A percentile compares a stretch with the other conserved stretches of the same genome.
phyloP scores from a whole-genome alignment of 2,329 filamentous ascomycete genomes.

The Hyphodiscus sp. region DNA sequence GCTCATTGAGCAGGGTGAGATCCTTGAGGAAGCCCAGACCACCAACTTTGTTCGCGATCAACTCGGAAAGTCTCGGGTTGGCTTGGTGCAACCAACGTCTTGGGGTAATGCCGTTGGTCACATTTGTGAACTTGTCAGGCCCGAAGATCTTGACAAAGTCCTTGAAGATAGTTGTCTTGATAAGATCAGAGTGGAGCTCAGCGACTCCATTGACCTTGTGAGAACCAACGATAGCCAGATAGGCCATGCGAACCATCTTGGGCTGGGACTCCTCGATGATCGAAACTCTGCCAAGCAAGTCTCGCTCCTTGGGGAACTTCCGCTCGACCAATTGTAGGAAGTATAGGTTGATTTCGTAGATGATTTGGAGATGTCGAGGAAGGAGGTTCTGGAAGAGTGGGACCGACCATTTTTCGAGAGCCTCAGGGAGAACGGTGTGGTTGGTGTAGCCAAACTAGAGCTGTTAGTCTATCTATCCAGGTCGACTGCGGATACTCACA shows the following conservation, averaged over 20 bases:
- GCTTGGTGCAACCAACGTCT: constrained; percentile 96
- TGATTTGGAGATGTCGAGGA: constrained; percentile 91
- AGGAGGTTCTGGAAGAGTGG: constrained; percentile 86
- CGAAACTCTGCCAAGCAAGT: constrained; percentile 80
- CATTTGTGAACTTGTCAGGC: constrained; percentile 95
- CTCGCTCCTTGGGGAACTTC: constrained; percentile 81
- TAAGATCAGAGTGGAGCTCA: constrained; percentile 93
- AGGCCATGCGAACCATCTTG: constrained; percentile 98
- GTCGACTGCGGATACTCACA: constrained; percentile 36
- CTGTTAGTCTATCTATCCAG: constrained; percentile 4
- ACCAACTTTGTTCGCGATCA: constrained; percentile 86
- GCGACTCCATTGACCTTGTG: constrained; percentile 99
- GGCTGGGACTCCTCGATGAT: constrained; percentile 96
- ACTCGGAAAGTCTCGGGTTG: constrained; percentile 82
- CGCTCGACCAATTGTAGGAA: constrained; percentile 91
- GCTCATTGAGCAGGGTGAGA: constrained; percentile 74
- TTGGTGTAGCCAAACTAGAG: constrained; percentile 85
- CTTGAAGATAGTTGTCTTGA: constrained; percentile 99
- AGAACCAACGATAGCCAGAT: constrained; percentile 87
- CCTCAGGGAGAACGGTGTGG: constrained; percentile 94
- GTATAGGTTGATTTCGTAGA: constrained; percentile 94
- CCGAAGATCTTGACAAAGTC: constrained; percentile 96
- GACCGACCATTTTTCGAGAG: constrained; percentile 97
- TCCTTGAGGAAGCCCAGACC: constrained; percentile 84
- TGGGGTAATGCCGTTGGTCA: constrained; percentile 96